Evolutionary conservation across 2,329 filamentous ascomycete genomes (phyloP), one percentile per base, ranked within the genome.

Genomic region (Ophiocordyceps camponoti-rufipedis): DNA sequence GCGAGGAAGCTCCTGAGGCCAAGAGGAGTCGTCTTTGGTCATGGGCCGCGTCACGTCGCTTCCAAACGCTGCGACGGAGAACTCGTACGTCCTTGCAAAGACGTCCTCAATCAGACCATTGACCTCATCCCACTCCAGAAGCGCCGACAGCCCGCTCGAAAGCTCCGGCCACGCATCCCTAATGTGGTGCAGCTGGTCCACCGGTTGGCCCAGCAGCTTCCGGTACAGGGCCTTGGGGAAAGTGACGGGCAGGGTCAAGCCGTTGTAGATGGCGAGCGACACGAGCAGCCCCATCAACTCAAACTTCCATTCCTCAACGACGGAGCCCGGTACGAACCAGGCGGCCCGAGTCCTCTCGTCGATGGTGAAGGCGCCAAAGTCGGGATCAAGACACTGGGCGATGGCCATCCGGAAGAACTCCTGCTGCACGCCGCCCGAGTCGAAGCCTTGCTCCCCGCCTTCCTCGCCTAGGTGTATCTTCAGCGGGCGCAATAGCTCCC

Each of bases 341-440:
- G 80, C 79, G 72, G 91, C 82, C 31, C 77, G 76, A 1, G 83
- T 91, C 46, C 78, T 68, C 1, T 74, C 63, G 53, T 96, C 87
- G 31, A 85, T 73, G 0, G 79, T 82, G 58, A 96, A 96, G 45
- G 83, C 77, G 1, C 82, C 87, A 55, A 83, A 85, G 41, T 79
- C 72, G 5, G 85, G 82, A 53, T 85, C 72, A 42, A 96, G 71
- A 4, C 83, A 84, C 55, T 94, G 81, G 1, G 77, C 76, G 53
- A 95, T 79, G 16, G 85, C 78, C 28, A 95, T 64, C 14, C 86
- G 78, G 64, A 98, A 96, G 58, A 94, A 96, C 51, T 98, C 91
- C 58, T 94, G 88, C 54, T 95, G 89, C 1, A 98, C 88, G 50
- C 91, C 91, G 41, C 91, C 91, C 43, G 89, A 86, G 59, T 98